Base-by-base conservation (phyloP, 2,329 filamentous ascomycete species). In the Elsinoe fawcettii region DNA sequence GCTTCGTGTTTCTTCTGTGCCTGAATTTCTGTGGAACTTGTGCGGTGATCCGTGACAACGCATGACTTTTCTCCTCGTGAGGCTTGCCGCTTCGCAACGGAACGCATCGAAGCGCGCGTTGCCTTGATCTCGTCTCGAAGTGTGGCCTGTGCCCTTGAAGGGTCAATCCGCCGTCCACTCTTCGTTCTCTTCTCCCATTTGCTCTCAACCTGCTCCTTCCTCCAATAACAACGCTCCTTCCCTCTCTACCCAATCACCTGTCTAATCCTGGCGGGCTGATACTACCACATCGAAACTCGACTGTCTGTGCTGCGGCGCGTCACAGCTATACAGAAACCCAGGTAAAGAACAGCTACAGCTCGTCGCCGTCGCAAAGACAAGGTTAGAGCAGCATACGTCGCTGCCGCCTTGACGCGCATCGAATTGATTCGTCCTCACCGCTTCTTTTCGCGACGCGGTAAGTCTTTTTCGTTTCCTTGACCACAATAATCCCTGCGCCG, bases 191-290 rank as follows among this genome's bases (percentile, higher is more conserved):
- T 36, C 23, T 53, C 32, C 32, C 34, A 53, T 39, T 53, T 53
- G 25, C 14, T 37, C 34, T 37, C 34, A n/a, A 37, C 34, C 34
- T 37, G 34, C 39, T 11, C 20, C 30, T 39, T 18, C 32, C 32
- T 25, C 49, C 49, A 53, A 53, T 53, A 53, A 53, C 32, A 53
- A 53, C 49, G 32, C 49, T 22, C 12, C 27, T n/a, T 30, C 23
- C 22, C 9, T 25, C 22, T 18, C n/a, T n/a, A 22, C 43, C 43
- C 44, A 49, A 49, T 51, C 47, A 51, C n/a, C 47, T 18, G 30
- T 34, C 44, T 16, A 22, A 16, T 25, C 47, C 25, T 34, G 27
- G n/a, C n/a, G n/a, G n/a, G 5, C 25, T 14, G n/a, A 5, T 16
- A 23, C 46, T 9, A 8, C 46, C 25, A 4, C 47, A 20, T n/a